A percentile compares a stretch with the other conserved stretches of the same genome.
Conservation (phyloP, 371 early-diverging fungal genomes). For the Cokeromyces recurvatus region DNA sequence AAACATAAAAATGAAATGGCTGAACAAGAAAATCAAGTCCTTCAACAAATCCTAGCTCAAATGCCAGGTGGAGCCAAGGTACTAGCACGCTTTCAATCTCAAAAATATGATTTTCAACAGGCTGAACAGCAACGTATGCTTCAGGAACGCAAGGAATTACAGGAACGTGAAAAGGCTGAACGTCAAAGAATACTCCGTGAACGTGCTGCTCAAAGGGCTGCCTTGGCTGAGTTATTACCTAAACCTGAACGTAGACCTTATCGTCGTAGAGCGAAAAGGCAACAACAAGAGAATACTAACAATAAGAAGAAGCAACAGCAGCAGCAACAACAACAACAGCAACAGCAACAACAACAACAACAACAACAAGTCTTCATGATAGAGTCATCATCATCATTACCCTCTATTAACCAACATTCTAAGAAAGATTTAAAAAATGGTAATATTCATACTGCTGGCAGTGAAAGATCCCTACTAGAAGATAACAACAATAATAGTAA, state of each 20-base stretch:
- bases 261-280: slow-evolving; percentile 9
- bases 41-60: slow-evolving; percentile 34
- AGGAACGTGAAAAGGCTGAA: slow-evolving; percentile 2
- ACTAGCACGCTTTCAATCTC: slow-evolving; percentile 11
- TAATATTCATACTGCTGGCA: too few species aligned
- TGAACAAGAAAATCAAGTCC: slow-evolving; percentile 37
- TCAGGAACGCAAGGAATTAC: slow-evolving; percentile 3
- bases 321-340: too few species aligned
- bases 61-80: slow-evolving; percentile 41
- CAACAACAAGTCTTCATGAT: too few species aligned
- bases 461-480: too few species aligned
- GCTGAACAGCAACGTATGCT: slow-evolving; percentile 2
- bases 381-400: too few species aligned
- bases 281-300: neutral
- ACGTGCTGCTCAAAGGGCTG: slow-evolving; percentile 15
- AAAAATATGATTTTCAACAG: slow-evolving; percentile 5
- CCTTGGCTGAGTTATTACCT: slow-evolving; percentile 11
- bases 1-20: slow-evolving; percentile 43
- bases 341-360: too few species aligned
- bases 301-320: neutral
- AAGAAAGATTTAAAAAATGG: too few species aligned
- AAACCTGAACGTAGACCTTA: slow-evolving; percentile 11
- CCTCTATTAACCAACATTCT: too few species aligned
- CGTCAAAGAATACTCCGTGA: slow-evolving; percentile 9
- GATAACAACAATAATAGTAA: too few species aligned